phyloP scores from a whole-genome alignment of 2,329 filamentous ascomycete genomes.

The Penicillium expansum region DNA sequence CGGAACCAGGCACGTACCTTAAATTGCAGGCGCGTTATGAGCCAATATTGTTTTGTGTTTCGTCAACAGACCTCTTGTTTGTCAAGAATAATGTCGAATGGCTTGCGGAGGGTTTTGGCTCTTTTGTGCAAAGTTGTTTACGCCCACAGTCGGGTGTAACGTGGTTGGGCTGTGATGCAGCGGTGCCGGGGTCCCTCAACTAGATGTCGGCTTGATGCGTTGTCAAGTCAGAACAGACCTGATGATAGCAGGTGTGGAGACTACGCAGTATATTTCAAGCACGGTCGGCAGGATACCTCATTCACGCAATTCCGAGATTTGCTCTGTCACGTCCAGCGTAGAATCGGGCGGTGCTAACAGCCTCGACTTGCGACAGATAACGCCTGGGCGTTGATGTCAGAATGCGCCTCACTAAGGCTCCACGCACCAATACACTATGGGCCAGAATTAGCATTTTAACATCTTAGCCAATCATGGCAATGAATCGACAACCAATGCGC shows the following conservation, averaged over 20 bases:
- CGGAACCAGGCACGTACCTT: slow-evolving; percentile 35
- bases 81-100: slow-evolving; percentile 25
- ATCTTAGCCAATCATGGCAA: slow-evolving; percentile 15
- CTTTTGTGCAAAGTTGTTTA: slow-evolving; percentile 35
- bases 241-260: slow-evolving; percentile 28
- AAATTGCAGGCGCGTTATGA: slow-evolving; percentile 15
- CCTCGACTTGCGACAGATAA: slow-evolving; percentile 15
- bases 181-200: slow-evolving; percentile 34
- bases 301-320: slow-evolving; percentile 15
- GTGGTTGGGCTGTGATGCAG: slow-evolving; percentile 49
- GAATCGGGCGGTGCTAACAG: slow-evolving; percentile 31
- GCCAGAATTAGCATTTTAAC: slow-evolving; percentile 24
- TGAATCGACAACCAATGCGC: slow-evolving; percentile 25
- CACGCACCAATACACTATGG: slow-evolving; percentile 24
- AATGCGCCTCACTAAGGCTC: slow-evolving; percentile 22
- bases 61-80: slow-evolving; percentile 17
- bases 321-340: slow-evolving; percentile 26
- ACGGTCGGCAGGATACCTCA: slow-evolving; percentile 25
- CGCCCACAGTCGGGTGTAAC: slow-evolving; percentile 36
- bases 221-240: slow-evolving; percentile 36
- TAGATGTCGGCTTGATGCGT: slow-evolving; percentile 40
- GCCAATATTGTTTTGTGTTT: slow-evolving; percentile 8
- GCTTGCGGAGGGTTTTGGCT: slow-evolving; percentile 28
- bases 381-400: slow-evolving; percentile 26
- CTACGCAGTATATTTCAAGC: slow-evolving; percentile 28